These are phyloP conservation scores for Talaromyces sp. DNA, from an alignment of 2,329 filamentous ascomycete genomes.

Conservation along the genomic window DNA sequence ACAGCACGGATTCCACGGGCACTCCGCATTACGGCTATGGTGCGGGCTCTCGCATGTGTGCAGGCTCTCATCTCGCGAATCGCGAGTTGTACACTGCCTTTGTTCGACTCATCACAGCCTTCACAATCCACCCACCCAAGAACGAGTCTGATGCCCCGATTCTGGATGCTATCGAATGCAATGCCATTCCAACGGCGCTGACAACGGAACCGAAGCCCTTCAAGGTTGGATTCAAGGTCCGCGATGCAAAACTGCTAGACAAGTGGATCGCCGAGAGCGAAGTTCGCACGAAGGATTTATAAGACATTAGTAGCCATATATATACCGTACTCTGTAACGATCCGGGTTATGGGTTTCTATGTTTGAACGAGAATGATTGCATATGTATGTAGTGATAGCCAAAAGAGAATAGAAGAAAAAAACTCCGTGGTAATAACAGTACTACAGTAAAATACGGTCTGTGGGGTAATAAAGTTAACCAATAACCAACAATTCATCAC, in stretches of 20 bases:
- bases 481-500: background rate
- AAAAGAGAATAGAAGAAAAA: background rate
- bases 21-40: constrained; percentile 62
- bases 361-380: background rate
- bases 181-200: constrained; percentile 52
- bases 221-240: constrained; percentile 52
- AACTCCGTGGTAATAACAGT: background rate
- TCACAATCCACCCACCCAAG: constrained; percentile 49
- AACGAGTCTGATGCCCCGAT: constrained; percentile 48
- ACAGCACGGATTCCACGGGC: constrained; percentile 45
- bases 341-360: background rate
- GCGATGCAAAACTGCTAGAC: constrained; percentile 44
- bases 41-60: constrained; percentile 61
- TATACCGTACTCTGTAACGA: background rate
- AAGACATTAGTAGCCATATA: constrained; percentile 9
- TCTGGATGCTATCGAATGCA: constrained; percentile 56
- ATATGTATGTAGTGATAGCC: background rate
- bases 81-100: constrained; percentile 60
- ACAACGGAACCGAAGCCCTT: constrained; percentile 61
- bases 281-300: constrained; percentile 48
- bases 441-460: background rate
- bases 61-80: constrained; percentile 60
- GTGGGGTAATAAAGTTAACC: background rate
- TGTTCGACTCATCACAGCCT: constrained; percentile 56
- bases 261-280: constrained; percentile 53